A percentile compares a stretch with the other conserved stretches of the same genome.
Conservation (phyloP, 192 early-diverging fungal species). For the Entomortierella chlamydospora region DNA sequence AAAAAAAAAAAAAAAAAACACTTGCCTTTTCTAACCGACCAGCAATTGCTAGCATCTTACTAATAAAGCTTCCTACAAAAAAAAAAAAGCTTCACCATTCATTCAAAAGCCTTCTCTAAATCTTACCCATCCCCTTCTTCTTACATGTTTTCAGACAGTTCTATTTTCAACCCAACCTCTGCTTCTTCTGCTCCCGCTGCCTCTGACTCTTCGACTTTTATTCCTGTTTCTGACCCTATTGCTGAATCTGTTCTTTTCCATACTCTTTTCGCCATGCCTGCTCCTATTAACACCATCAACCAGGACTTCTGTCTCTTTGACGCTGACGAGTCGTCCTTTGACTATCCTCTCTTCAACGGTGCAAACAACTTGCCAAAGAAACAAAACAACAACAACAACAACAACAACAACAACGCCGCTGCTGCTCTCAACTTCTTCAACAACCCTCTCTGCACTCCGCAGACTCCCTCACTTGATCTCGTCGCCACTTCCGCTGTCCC, state of each 20-base stretch:
- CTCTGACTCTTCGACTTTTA: neutral
- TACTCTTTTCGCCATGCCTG: conserved; percentile 49
- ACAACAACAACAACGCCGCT: conserved; percentile 4
- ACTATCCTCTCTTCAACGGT: conserved; percentile 45
- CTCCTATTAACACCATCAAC: conserved; percentile 50
- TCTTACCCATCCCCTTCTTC: neutral
- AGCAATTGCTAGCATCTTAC: neutral
- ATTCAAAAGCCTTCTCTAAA: neutral
- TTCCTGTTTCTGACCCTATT: conserved; percentile 12
- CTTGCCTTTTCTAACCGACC: no score
- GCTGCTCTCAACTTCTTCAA: conserved; percentile 10
- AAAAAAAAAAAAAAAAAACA: no score
- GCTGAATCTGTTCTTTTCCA: conserved; percentile 50
- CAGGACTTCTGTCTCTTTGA: conserved; percentile 54
- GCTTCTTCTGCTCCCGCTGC: neutral
- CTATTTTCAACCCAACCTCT: conserved; percentile 5
- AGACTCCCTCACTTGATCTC: conserved; percentile 40
- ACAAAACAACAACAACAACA: no score
- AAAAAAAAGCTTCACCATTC: neutral
- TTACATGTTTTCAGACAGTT: conserved; percentile 19
- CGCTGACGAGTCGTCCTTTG: conserved; percentile 37
- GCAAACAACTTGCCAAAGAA: no score
- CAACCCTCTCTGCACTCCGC: conserved; percentile 47
- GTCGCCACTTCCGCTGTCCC: neutral
- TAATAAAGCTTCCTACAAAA: neutral